phyloP scores from a whole-genome alignment of 768 basidiomycete genomes.

The Boletus rubescentipes region DNA sequence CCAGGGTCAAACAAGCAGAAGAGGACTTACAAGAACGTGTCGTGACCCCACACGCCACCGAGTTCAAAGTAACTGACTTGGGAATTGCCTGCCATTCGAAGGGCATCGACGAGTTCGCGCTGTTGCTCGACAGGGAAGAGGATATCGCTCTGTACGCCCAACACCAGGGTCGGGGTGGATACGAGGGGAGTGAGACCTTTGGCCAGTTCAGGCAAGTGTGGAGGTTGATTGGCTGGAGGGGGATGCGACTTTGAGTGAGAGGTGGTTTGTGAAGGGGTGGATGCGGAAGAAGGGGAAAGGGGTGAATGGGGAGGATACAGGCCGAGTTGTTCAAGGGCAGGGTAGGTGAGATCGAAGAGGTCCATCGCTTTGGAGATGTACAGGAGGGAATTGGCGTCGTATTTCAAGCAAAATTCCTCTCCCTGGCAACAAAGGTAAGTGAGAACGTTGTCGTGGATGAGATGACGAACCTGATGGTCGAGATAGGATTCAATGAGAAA shows the following conservation, averaged over 20 bases:
- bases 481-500: conserved; percentile 99
- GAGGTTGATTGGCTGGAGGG: conserved; percentile 68
- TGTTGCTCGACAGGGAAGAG: conserved; percentile 98
- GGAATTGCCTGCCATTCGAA: conserved; percentile 86
- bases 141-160: conserved; percentile 97
- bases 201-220: conserved; percentile 75
- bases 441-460: neutral
- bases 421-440: conserved; percentile 49
- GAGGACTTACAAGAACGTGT: conserved; percentile 83
- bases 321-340: conserved; percentile 69
- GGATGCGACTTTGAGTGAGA: conserved; percentile 71
- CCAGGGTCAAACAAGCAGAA: neutral
- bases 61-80: conserved; percentile 95
- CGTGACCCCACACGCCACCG: conserved; percentile 99
- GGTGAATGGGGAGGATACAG: conserved; percentile 38
- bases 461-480: conserved; percentile 68
- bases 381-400: conserved; percentile 98
- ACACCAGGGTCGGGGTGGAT: conserved; percentile 77
- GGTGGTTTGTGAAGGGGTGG: conserved; percentile 26
- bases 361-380: conserved; percentile 99
- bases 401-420: conserved; percentile 96
- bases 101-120: conserved; percentile 88
- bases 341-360: conserved; percentile 89
- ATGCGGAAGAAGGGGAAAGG: conserved; percentile 18
- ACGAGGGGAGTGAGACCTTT: conserved; percentile 73